Percentiles rank a stretch among this genome's conserved stretches.
phyloP scores from a whole-genome alignment of 345 rosid genomes.

The Cardiospermum halicacabum region DNA sequence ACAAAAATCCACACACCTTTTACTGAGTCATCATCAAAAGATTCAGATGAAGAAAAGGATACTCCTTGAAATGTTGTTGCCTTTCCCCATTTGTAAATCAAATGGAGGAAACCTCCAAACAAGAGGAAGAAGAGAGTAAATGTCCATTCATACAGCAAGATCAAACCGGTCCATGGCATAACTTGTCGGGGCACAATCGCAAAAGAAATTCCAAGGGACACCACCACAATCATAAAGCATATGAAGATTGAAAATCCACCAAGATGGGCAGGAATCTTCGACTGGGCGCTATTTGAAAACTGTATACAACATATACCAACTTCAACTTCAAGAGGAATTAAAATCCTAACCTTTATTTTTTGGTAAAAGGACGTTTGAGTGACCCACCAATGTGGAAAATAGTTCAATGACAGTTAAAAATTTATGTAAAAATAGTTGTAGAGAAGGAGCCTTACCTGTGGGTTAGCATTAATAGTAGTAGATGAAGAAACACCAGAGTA shows the following conservation, averaged over 20 bases:
- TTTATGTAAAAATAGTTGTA: constrained; percentile 5
- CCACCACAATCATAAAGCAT: constrained; percentile 46
- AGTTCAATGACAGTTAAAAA: background rate
- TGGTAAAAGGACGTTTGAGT: background rate
- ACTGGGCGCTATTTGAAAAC: constrained; percentile 40
- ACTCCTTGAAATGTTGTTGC: constrained; percentile 44
- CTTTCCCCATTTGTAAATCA: constrained; percentile 59
- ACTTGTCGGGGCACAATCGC: constrained; percentile 76
- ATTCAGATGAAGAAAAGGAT: constrained; percentile 37
- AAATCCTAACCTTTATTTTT: background rate
- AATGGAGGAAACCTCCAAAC: constrained; percentile 63
- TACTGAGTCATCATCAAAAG: constrained; percentile 54
- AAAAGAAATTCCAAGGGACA: constrained; percentile 59
- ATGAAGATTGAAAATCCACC: constrained; percentile 54
- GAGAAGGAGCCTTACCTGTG: constrained; percentile 40
- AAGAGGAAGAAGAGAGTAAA: constrained; percentile 58
- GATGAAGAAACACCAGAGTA: constrained; percentile 55
- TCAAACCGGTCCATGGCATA: constrained; percentile 87
- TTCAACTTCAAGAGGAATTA: constrained; percentile 8
- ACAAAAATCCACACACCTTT: constrained; percentile 46
- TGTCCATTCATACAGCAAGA: constrained; percentile 85
- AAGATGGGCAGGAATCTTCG: constrained; percentile 63
- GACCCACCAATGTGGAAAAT: background rate
- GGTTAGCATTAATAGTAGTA: constrained; percentile 39
- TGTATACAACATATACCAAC: constrained; percentile 27